phyloP scores from a whole-genome alignment of 192 early-diverging fungal genomes.

The Chytriomyces hyalinus region DNA sequence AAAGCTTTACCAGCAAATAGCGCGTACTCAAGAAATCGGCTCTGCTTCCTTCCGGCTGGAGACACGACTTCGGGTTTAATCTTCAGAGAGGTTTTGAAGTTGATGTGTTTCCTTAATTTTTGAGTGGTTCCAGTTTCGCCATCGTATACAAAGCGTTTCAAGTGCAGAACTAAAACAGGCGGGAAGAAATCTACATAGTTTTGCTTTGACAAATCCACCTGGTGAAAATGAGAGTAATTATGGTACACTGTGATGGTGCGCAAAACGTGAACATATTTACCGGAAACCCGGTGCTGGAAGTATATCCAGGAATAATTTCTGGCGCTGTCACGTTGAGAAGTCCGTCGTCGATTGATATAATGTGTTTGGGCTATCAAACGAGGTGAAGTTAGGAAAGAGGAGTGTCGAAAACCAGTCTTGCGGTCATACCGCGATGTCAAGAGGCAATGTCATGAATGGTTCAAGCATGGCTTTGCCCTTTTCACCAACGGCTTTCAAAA shows the following conservation, averaged over 20 bases:
- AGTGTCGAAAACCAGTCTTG: too few relatives aligned
- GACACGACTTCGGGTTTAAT: conserved; percentile 66
- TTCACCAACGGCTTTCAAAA: conserved; percentile 70
- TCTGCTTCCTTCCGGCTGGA: conserved; percentile 34
- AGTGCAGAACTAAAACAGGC: conserved; percentile 87
- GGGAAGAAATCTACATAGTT: conserved; percentile 81
- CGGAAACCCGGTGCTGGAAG: conserved; percentile 31
- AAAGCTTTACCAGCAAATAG: conserved; percentile 69
- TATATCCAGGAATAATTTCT: conserved; percentile 83
- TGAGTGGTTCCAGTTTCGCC: conserved; percentile 72
- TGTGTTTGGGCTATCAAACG: conserved; percentile 57
- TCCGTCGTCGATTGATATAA: conserved; percentile 85
- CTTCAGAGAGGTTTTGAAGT: conserved; percentile 68
- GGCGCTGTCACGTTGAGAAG: conserved; percentile 75
- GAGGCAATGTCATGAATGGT: conserved; percentile 84
- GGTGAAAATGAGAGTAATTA: conserved; percentile 4
- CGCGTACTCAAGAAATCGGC: conserved; percentile 60
- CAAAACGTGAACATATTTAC: too few relatives aligned
- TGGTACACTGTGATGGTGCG: too few relatives aligned
- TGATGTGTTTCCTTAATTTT: conserved; percentile 89
- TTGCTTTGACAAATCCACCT: conserved; percentile 77
- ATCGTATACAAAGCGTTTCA: conserved; percentile 92
- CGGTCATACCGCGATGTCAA: conserved; percentile 83
- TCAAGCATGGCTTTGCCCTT: conserved; percentile 85
- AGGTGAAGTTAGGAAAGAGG: too few relatives aligned